Percentiles rank a stretch among this genome's conserved stretches.
These are phyloP conservation scores for Xylaria longipes DNA, from an alignment of 495 filamentous ascomycete genomes.

Conservation along the genomic window DNA sequence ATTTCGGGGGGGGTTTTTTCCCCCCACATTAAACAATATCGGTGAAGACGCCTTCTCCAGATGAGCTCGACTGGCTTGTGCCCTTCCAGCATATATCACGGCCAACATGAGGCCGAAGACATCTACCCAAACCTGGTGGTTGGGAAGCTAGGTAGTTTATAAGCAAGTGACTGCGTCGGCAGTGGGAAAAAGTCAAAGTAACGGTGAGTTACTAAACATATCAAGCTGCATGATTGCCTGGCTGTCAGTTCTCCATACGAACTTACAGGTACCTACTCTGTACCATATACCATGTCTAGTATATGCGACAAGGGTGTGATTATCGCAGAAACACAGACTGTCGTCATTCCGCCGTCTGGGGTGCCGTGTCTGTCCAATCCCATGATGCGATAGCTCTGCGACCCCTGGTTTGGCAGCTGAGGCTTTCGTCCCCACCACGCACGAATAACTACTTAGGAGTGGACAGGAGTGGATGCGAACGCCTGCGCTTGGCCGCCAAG, in stretches of 20 bases:
- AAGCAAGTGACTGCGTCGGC: background rate
- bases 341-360: slow-evolving; percentile 20
- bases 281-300: background rate
- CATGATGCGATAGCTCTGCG: background rate
- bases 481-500: slow-evolving; percentile 17
- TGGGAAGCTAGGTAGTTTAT: background rate
- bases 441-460: background rate
- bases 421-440: slow-evolving; percentile 2
- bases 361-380: slow-evolving; percentile 15
- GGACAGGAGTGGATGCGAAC: slow-evolving; percentile 10
- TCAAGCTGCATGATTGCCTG: no score
- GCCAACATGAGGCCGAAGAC: background rate
- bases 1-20: no score
- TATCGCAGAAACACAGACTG: background rate
- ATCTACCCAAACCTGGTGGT: background rate
- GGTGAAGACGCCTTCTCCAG: background rate
- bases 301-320: slow-evolving; percentile 4
- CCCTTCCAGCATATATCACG: background rate
- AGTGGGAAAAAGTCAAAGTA: background rate
- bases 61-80: background rate
- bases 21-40: no score
- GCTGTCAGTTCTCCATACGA: no score
- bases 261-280: no score
- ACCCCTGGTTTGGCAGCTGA: slow-evolving; percentile 11
- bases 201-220: background rate